These are phyloP conservation scores for Jamesozyma hellenica DNA, from an alignment of 805 yeast species.

Conservation along the genomic window DNA sequence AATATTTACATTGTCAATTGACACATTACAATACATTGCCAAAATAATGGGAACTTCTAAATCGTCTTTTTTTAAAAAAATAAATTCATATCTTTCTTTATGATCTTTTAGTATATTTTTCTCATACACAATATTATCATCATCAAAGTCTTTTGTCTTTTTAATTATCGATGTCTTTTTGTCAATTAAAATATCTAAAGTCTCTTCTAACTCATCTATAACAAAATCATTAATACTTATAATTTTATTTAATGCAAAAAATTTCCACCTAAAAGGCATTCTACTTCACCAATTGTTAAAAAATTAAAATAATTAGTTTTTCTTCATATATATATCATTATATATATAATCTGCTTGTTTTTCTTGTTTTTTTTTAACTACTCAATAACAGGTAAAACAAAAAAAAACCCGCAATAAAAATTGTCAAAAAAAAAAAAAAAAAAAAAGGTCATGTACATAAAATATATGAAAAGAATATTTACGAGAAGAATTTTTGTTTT, in stretches of 20 bases:
- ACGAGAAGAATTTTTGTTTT: no score
- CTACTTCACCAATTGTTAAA: background rate
- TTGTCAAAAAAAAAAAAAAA: no score
- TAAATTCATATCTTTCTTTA: background rate
- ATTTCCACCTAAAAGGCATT: slow-evolving; percentile 13
- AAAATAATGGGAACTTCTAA: background rate
- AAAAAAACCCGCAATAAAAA: no score
- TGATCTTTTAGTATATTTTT: background rate
- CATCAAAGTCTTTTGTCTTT: background rate
- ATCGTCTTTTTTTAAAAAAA: background rate
- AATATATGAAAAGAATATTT: no score
- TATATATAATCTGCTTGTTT: no score
- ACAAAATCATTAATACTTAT: slow-evolving; percentile 2
- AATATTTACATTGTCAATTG: no score
- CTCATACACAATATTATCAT: background rate
- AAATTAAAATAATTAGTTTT: no score
- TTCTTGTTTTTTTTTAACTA: no score
- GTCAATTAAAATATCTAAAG: background rate
- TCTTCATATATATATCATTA: no score
- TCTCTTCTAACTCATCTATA: slow-evolving; percentile 6
- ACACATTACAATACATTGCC: background rate
- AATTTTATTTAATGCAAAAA: slow-evolving; percentile 7
- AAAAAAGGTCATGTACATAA: no score
- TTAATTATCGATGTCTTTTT: background rate
- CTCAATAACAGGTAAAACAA: no score